Evolutionary conservation across 345 rosid genomes (phyloP), one percentile per base, ranked within the genome.

Genomic region (Microthlaspi erraticum): DNA sequence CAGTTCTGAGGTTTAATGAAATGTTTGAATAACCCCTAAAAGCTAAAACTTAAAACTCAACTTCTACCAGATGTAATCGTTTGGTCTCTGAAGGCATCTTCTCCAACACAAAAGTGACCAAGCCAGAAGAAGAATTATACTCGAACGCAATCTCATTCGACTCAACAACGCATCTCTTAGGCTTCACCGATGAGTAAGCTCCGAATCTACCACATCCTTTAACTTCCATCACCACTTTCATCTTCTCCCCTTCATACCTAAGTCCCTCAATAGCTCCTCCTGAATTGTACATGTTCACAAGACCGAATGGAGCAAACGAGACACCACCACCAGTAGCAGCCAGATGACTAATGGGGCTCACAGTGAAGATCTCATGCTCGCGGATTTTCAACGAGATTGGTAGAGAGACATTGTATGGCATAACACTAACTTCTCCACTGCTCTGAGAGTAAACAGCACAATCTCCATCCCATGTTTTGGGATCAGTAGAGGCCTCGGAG

Each of bases 241-340:
- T 64, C 59, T 37, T 63, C 44, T 70, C 76, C 8, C 66, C 76
- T 57, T 85, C 86, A 65, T 89, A 91, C 33, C 64, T 77, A 8
- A 93, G 82, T 61, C 77, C 89, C 43, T 81, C 86, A 1, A 89
- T 81, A 13, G 97, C 96, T 57, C 95, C 99, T n/a, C 96, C 97
- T 2, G 93, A 79, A 60, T 93, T 93, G 83, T 71, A 93, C 97
- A 93, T 91, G 77, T 76, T 64, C 51, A 85, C 74, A 38, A 93
- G 96, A 44, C 99, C 97, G 8, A 91, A 17, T 0, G 98, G 96
- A 3, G 97, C 96, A 50, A 88, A 88, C 48, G 81, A 75, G 72
- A 88, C 75, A 10, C 86, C 91, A 0, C 81, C 79, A 0, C 4
- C 29, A 26, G 5, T 26, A 26, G 82, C 73, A 5, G 78, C 81